Base-by-base conservation (phyloP, 164 flowering plant species). In the Taxillus chinensis region DNA sequence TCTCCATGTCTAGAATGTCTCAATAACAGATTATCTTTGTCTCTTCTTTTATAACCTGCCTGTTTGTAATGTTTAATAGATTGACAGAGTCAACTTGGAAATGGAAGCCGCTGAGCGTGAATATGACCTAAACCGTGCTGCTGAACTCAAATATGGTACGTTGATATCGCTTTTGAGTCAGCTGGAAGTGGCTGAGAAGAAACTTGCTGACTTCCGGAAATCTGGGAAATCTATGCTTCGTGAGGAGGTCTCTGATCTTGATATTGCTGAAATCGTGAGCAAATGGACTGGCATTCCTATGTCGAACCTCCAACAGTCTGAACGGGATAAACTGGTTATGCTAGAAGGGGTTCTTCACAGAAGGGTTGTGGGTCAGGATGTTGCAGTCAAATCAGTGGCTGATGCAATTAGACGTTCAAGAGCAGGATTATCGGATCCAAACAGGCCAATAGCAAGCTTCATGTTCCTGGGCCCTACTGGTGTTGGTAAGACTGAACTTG, bases 401-500 rank as follows among this genome's bases (percentile, higher is more conserved):
- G 90, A 93, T 77, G 99, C 99, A 17, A 90, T 93, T 39, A 73
- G 95, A 3, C 92, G 95, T 7, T 88, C 97, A 53, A 80, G 97
- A 73, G 96, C 97, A 15, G 98, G 98, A 27, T 71, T 90, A 5
- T 85, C 95, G 7, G 97, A 90, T 64, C 97, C 97, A 8, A 89
- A 85, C 62, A 82, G 87, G 3, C 99, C 97, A 13, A 87, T 90
- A 41, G 97, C 96, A 17, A 88, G 96, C 67, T 93, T 93, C 72
- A 84, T 90, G 97, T 93, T 93, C 72, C 83, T 90, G 96, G 99
- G 99, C 4, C 99, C 99, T 5, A 93, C 99, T 12, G 99, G 99
- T 59, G 99, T 93, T 54, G 97, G 99, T 17, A 93, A 93, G 74
- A 93, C 99, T 0, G 97, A 93, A 80, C 97, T 93, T 72, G 99